phyloP scores from a whole-genome alignment of 352 stramenopile species.

The Phytopythium mirpurense region DNA sequence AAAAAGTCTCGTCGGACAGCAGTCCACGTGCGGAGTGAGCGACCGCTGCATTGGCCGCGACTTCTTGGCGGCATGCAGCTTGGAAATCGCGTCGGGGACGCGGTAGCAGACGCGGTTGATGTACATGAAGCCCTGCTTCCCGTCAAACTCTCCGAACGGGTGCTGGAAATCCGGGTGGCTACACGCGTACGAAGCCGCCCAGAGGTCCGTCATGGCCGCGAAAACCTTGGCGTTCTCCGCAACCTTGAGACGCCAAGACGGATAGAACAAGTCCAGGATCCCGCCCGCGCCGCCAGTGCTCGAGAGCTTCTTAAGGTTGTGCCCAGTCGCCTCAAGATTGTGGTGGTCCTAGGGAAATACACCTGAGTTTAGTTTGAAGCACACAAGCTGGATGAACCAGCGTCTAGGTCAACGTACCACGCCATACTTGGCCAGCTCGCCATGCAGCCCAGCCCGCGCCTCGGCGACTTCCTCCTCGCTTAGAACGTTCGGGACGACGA shows the following conservation, averaged over 20 bases:
- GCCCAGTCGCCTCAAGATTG: constrained; percentile 54
- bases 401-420: constrained; percentile 36
- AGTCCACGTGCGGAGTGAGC: constrained; percentile 86
- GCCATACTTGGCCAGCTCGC: constrained; percentile 59
- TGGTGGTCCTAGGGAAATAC: constrained; percentile 38
- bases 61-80: constrained; percentile 55
- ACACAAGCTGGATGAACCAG: too few relatives aligned
- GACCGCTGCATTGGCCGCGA: constrained; percentile 79
- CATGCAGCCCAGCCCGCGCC: constrained; percentile 51
- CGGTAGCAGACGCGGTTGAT: constrained; percentile 85
- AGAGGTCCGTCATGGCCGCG: constrained; percentile 80
- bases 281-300: constrained; percentile 84
- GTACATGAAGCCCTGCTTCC: constrained; percentile 80
- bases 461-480: constrained; percentile 45
- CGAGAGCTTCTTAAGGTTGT: constrained; percentile 76
- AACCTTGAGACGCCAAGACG: constrained; percentile 79
- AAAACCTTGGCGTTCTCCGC: constrained; percentile 69
- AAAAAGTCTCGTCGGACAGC: constrained; percentile 72
- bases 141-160: constrained; percentile 65
- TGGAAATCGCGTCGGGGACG: constrained; percentile 61
- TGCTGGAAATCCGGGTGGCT: constrained; percentile 60
- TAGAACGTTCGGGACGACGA: constrained; percentile 76
- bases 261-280: constrained; percentile 88
- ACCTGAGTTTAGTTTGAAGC: too few relatives aligned
- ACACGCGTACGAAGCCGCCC: constrained; percentile 65